phyloP scores from a whole-genome alignment of 176 grass and related monocot genomes.

The Bonia amplexicaulis region DNA sequence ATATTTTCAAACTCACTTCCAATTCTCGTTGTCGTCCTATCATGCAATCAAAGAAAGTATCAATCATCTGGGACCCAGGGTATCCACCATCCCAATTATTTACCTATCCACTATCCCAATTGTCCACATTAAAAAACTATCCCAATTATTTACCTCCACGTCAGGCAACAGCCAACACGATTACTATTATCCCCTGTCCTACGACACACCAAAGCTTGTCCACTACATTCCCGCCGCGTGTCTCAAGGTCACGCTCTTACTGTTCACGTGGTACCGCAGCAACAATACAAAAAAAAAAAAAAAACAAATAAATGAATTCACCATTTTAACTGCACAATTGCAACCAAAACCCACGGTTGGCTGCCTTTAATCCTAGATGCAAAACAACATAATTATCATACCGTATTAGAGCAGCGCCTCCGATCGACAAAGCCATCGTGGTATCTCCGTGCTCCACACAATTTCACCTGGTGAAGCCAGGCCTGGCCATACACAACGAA shows the following conservation, averaged over 20 bases:
- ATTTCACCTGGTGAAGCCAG: too few relatives aligned
- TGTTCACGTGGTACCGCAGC: background rate
- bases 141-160: constrained; percentile 45
- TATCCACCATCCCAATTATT: constrained; percentile 5
- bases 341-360: background rate
- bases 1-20: too few relatives aligned
- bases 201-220: background rate
- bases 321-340: too few relatives aligned
- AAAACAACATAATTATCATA: too few relatives aligned
- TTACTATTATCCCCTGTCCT: background rate
- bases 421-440: too few relatives aligned
- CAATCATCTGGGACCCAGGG: constrained; percentile 23
- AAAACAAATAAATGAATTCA: background rate
- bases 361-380: too few relatives aligned
- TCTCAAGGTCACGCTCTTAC: background rate
- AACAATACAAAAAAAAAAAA: background rate
- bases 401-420: too few relatives aligned
- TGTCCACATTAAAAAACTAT: background rate
- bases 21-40: background rate
- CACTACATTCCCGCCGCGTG: background rate
- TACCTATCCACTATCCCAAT: too few relatives aligned
- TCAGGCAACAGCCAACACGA: background rate
- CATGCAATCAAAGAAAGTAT: background rate
- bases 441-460: too few relatives aligned
- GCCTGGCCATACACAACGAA: too few relatives aligned